Evolutionary conservation across 257 asterid species (phyloP).

Genomic region (Nicotiana obtusifolia): DNA sequence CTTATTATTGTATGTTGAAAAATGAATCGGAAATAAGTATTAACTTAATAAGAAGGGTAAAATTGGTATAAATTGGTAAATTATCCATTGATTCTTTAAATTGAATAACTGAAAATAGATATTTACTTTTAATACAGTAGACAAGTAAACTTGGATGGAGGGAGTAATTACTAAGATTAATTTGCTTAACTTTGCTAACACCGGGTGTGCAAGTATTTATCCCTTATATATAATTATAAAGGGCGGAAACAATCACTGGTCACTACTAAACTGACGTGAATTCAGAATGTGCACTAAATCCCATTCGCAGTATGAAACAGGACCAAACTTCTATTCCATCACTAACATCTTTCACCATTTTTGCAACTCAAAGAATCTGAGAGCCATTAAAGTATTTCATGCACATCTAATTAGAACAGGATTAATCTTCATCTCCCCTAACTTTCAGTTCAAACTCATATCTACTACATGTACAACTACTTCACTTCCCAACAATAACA

Average conservation of each 20-base stretch:
- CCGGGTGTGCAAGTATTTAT: too few species aligned
- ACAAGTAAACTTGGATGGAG: too few species aligned
- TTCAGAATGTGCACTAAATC: neutral
- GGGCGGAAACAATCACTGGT: neutral
- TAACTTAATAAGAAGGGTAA: too few species aligned
- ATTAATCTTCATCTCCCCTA: constrained; percentile 12
- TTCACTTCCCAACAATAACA: constrained; percentile 1
- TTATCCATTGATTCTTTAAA: too few species aligned
- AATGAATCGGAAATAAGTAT: too few species aligned
- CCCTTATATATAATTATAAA: neutral
- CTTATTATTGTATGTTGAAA: too few species aligned
- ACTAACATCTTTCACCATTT: constrained; percentile 1
- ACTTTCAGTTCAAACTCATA: constrained; percentile 53
- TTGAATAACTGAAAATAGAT: too few species aligned
- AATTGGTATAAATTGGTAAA: too few species aligned
- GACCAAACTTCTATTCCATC: neutral
- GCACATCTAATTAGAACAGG: constrained; percentile 11
- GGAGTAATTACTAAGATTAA: too few species aligned
- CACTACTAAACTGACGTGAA: neutral
- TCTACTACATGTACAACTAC: constrained; percentile 27
- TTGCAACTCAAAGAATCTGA: constrained; percentile 9
- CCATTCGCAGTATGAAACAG: neutral
- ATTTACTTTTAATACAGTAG: too few species aligned
- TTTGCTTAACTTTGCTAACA: too few species aligned
- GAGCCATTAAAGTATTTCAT: constrained; percentile 8